A percentile compares a stretch with the other conserved stretches of the same genome.
These are phyloP conservation scores for Tuber indicum DNA, from an alignment of 495 filamentous ascomycete genomes.

Conservation along the genomic window DNA sequence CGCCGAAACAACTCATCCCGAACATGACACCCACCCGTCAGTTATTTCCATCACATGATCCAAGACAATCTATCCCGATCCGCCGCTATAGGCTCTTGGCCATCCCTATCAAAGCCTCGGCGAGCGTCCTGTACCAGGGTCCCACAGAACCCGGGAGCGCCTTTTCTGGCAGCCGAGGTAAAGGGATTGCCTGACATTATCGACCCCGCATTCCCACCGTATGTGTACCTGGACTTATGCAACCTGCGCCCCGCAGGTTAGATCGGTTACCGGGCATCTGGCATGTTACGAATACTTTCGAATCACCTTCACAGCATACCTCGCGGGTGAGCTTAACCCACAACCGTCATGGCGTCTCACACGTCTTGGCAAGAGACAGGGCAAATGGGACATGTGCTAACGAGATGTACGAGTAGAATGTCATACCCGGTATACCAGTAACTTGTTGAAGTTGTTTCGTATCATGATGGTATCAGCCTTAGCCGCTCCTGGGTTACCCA, in stretches of 20 bases:
- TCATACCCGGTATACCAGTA: neutral
- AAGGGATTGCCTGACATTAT: neutral
- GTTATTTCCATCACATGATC: neutral
- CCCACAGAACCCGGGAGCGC: neutral
- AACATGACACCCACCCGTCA: neutral
- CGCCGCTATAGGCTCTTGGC: neutral
- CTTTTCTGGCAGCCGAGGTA: neutral
- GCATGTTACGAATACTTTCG: neutral
- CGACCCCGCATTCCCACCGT: neutral
- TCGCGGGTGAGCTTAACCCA: neutral
- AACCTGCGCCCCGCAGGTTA: neutral
- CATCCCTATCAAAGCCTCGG: neutral
- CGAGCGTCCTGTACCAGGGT: neutral
- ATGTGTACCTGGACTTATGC: neutral
- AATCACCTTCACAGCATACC: neutral
- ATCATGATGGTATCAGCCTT: neutral
- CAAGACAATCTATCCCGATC: neutral
- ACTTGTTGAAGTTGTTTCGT: neutral
- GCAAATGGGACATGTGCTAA: neutral
- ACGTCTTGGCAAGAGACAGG: neutral
- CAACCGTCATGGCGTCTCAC: neutral
- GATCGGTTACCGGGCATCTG: neutral
- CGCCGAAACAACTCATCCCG: neutral
- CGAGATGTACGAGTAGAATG: neutral
- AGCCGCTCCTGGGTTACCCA: neutral